phyloP scores from a whole-genome alignment of 345 rosid genomes.

The Ricinus communis region DNA sequence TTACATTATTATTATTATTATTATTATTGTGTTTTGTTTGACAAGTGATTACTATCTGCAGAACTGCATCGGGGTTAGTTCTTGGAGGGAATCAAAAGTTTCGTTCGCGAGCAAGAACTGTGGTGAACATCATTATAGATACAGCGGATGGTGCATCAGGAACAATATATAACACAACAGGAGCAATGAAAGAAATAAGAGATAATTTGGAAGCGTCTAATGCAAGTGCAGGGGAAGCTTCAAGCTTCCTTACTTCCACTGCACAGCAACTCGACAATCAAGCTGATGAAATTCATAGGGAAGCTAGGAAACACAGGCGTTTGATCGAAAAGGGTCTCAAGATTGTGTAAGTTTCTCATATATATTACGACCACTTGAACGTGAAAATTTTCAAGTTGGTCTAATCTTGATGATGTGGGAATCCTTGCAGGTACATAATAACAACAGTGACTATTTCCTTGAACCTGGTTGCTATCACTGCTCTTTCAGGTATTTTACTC shows the following conservation, averaged over 20 bases:
- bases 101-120: constrained; percentile 43
- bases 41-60: constrained; percentile 20
- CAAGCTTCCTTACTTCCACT: constrained; percentile 46
- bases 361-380: too few species aligned
- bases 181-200: constrained; percentile 55
- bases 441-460: constrained; percentile 46
- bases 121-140: constrained; percentile 49
- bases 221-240: constrained; percentile 16
- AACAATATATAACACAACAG: constrained; percentile 54
- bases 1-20: too few species aligned
- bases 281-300: constrained; percentile 41
- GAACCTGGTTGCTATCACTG: constrained; percentile 43
- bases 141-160: constrained; percentile 58
- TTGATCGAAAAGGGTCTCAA: constrained; percentile 47
- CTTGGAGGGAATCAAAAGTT: constrained; percentile 58
- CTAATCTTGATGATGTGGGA: neutral
- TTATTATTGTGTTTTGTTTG: neutral
- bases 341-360: constrained; percentile 47
- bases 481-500: constrained; percentile 46
- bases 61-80: constrained; percentile 56
- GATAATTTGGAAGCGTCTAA: constrained; percentile 31
- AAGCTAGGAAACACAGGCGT: constrained; percentile 55
- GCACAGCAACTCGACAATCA: constrained; percentile 40
- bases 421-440: constrained; percentile 46
- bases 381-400: neutral